Conservation (phyloP, 192 early-diverging fungal genomes). For the Jimgerdemannia flammicorona region DNA sequence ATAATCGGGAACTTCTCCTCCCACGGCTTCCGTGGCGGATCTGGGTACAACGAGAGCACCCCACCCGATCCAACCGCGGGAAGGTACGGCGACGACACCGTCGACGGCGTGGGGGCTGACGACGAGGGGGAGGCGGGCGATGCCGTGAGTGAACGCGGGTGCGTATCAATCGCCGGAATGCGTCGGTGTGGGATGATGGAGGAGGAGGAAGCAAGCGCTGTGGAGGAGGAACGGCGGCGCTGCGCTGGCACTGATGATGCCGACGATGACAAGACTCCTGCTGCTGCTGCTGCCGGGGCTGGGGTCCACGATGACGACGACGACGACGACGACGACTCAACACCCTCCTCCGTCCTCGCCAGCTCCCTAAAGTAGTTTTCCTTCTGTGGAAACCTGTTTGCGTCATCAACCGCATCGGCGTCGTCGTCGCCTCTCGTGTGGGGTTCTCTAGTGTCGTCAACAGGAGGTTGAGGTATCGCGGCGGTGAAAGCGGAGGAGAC, state of each 20-base stretch:
- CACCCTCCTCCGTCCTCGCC: not conserved
- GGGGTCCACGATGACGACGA: not conserved
- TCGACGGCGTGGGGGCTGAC: constrained; percentile 8
- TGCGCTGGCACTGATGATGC: not conserved
- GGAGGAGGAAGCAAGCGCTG: too few relatives aligned
- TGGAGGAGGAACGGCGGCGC: too few relatives aligned
- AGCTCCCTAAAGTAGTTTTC: constrained; percentile 13
- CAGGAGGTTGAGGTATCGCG: constrained; percentile 55
- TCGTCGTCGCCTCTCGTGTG: constrained; percentile 31
- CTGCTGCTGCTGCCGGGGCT: too few relatives aligned
- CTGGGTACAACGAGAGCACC: not conserved
- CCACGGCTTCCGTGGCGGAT: constrained; percentile 19
- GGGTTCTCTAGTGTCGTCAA: constrained; percentile 1
- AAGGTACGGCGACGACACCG: not conserved
- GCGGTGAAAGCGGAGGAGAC: constrained; percentile 88
- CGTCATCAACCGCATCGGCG: constrained; percentile 10
- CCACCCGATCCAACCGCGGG: not conserved
- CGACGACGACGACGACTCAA: not conserved
- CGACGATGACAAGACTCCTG: not conserved
- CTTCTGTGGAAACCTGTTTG: constrained; percentile 4
- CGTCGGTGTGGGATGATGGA: too few relatives aligned
- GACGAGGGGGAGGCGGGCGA: constrained; percentile 9
- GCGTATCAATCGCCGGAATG: too few relatives aligned
- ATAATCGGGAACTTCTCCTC: constrained; percentile 77
- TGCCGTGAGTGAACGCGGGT: too few relatives aligned